Evolutionary conservation across 1,284 basidiomycete genomes (phyloP).

Genomic region (Cryptococcus hybrid): DNA sequence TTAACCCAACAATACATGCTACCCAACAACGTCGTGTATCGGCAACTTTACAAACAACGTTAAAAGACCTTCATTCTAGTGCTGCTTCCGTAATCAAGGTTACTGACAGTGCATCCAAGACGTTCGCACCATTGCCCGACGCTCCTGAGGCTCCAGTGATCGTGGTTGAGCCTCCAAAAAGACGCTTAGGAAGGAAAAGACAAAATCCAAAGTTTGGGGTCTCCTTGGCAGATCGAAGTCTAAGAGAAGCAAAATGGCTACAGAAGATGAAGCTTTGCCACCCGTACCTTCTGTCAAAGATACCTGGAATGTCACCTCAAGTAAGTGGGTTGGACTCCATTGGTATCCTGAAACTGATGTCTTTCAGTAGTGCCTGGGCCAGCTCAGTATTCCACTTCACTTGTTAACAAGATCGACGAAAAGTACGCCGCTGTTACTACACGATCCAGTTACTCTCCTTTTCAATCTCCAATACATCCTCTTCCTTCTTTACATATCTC

Average conservation of each 20-base stretch:
- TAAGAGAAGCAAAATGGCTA: slow-evolving; percentile 20
- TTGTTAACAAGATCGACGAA: slow-evolving; percentile 13
- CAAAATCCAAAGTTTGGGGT: slow-evolving; percentile 18
- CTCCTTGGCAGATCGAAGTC: slow-evolving; percentile 25
- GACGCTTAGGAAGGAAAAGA: slow-evolving; percentile 32
- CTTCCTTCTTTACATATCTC: slow-evolving; percentile 1
- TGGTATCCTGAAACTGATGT: no score
- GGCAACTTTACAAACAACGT: slow-evolving; percentile 13
- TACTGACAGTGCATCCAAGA: slow-evolving; percentile 5
- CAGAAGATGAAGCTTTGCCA: neutral
- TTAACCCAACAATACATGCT: neutral
- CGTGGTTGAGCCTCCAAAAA: slow-evolving; percentile 3
- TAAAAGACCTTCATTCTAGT: no score
- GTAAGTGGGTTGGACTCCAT: neutral
- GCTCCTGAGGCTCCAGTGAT: neutral
- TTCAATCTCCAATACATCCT: no score
- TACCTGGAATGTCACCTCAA: neutral
- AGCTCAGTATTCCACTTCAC: neutral
- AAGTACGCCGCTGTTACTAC: slow-evolving; percentile 12
- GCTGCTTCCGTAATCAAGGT: slow-evolving; percentile 9
- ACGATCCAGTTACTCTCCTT: slow-evolving; percentile 1
- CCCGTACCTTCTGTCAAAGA: slow-evolving; percentile 2
- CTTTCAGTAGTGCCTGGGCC: neutral
- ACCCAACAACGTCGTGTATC: slow-evolving; percentile 5
- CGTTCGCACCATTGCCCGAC: neutral